These are phyloP conservation scores for Coniferiporia weirii DNA, from an alignment of 1,284 basidiomycete species.

Conservation along the genomic window DNA sequence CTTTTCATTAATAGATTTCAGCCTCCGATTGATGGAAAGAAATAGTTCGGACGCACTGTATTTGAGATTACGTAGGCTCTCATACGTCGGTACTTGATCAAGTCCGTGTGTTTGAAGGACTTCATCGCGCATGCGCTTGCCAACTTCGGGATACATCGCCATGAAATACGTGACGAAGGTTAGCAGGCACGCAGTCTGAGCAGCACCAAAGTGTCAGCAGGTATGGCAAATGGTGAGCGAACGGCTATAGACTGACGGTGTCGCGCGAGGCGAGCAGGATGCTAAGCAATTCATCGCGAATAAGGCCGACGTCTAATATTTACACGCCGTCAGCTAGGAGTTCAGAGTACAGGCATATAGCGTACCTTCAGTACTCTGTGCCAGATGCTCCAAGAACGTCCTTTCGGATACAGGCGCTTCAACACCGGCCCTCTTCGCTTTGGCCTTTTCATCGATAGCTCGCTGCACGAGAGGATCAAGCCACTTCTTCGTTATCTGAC, in stretches of 20 bases:
- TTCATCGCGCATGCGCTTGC: slow-evolving; percentile 51
- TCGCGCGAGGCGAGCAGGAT: slow-evolving; percentile 69
- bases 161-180: slow-evolving; percentile 65
- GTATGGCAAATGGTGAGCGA: not conserved
- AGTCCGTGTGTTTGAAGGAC: slow-evolving; percentile 50
- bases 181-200: slow-evolving; percentile 54
- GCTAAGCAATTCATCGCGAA: slow-evolving; percentile 68
- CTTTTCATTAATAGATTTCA: slow-evolving; percentile 29
- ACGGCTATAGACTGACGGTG: slow-evolving; percentile 42
- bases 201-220: not conserved
- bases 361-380: slow-evolving; percentile 57
- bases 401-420: slow-evolving; percentile 42
- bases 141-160: slow-evolving; percentile 52
- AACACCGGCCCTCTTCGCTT: slow-evolving; percentile 35
- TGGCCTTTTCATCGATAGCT: slow-evolving; percentile 44
- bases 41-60: slow-evolving; percentile 44
- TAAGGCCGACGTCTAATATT: slow-evolving; percentile 43
- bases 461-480: slow-evolving; percentile 55
- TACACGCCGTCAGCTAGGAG: not conserved
- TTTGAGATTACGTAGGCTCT: slow-evolving; percentile 49
- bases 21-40: not conserved
- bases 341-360: slow-evolving; percentile 5
- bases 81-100: slow-evolving; percentile 43
- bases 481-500: slow-evolving; percentile 50
- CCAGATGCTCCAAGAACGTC: slow-evolving; percentile 63